These are phyloP conservation scores for Metschnikowia baotianmanensis DNA, from an alignment of 805 yeast genomes.

Conservation along the genomic window DNA sequence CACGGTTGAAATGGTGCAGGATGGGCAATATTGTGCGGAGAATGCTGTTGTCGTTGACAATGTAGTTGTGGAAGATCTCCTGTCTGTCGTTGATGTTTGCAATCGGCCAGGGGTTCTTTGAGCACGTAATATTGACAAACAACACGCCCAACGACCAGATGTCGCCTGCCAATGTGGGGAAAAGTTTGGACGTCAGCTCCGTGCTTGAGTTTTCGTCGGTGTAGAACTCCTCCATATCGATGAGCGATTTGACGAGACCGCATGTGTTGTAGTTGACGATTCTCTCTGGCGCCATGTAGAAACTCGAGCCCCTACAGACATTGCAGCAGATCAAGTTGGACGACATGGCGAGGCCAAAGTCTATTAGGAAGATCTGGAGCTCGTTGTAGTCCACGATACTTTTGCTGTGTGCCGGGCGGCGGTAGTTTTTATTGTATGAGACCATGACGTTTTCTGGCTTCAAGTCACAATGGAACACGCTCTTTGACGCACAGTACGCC, in stretches of 20 bases:
- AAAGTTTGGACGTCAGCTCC: conserved; percentile 32
- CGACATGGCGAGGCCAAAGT: conserved; percentile 84
- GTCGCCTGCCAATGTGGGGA: conserved; percentile 76
- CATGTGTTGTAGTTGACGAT: conserved; percentile 44
- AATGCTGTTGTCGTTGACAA: conserved; percentile 48
- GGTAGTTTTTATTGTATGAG: conserved; percentile 27
- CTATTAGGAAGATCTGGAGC: conserved; percentile 62
- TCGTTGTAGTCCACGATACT: conserved; percentile 43
- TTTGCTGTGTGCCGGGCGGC: conserved; percentile 15
- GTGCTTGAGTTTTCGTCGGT: conserved; percentile 15
- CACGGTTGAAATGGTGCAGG: conserved; percentile 54
- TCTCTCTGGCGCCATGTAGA: conserved; percentile 93
- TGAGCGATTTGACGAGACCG: conserved; percentile 23
- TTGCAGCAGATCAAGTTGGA: conserved; percentile 57
- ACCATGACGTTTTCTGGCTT: conserved; percentile 44
- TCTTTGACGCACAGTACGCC: conserved; percentile 30
- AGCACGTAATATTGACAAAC: conserved; percentile 73
- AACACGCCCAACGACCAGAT: conserved; percentile 86
- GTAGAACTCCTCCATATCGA: conserved; percentile 31
- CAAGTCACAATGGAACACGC: conserved; percentile 42
- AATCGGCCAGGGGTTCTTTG: conserved; percentile 88
- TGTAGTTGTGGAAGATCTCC: conserved; percentile 60
- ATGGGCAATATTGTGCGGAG: conserved; percentile 71
- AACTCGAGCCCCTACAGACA: conserved; percentile 81
- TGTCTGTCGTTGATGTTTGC: conserved; percentile 59